phyloP scores from a whole-genome alignment of 805 yeast species.

The Tetrapisispora fleetii region DNA sequence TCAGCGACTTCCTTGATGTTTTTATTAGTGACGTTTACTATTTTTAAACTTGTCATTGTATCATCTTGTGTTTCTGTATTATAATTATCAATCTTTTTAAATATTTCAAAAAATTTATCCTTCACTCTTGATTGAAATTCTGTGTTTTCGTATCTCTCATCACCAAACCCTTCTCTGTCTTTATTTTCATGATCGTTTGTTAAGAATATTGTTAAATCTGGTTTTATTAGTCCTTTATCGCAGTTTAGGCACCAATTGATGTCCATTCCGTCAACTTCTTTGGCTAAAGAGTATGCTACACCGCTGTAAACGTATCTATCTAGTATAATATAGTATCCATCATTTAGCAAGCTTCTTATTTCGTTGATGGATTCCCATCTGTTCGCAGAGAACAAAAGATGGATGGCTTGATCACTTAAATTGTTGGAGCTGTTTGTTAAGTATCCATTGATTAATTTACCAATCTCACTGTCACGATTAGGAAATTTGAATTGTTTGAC shows the following conservation, averaged over 20 bases:
- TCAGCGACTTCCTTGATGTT: constrained; percentile 45
- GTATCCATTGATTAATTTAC: constrained; percentile 66
- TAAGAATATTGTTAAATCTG: constrained; percentile 75
- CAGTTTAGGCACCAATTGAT: constrained; percentile 72
- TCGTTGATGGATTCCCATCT: constrained; percentile 72
- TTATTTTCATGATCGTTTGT: constrained; percentile 38
- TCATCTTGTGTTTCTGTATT: constrained; percentile 5
- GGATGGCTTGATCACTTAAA: constrained; percentile 72
- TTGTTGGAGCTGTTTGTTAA: constrained; percentile 40
- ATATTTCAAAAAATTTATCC: constrained; percentile 42
- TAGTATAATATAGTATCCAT: constrained; percentile 54
- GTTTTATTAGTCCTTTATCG: constrained; percentile 76
- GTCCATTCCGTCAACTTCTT: constrained; percentile 41
- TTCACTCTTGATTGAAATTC: constrained; percentile 71
- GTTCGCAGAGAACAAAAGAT: constrained; percentile 82
- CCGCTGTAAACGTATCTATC: constrained; percentile 93
- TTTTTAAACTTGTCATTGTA: constrained; percentile 27
- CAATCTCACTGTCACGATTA: constrained; percentile 74
- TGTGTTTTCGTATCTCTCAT: constrained; percentile 77
- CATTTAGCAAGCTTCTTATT: constrained; percentile 32
- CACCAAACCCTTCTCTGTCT: constrained; percentile 76
- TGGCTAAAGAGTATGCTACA: constrained; percentile 83
- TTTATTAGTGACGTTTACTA: constrained; percentile 52
- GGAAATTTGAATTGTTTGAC: constrained; percentile 58
- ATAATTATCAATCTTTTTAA: constrained; percentile 27